These are phyloP conservation scores for Oryza officinalis DNA, from an alignment of 176 grass and related monocot genomes.

Conservation along the genomic window DNA sequence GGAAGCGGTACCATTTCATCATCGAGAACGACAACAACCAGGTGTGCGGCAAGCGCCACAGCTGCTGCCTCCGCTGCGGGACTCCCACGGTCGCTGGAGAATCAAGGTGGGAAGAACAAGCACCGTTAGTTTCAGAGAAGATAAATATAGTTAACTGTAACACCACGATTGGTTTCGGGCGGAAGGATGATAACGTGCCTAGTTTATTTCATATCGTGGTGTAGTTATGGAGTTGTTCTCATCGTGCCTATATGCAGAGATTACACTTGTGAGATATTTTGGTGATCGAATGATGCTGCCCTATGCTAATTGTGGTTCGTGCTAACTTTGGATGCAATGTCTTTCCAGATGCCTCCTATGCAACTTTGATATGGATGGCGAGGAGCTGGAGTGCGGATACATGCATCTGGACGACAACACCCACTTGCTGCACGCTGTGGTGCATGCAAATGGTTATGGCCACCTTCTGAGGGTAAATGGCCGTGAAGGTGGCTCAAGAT, in stretches of 20 bases:
- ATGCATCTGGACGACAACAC: slow-evolving; percentile 70
- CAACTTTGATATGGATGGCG: slow-evolving; percentile 66
- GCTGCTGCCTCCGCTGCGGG: slow-evolving; percentile 78
- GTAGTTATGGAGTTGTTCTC: neutral
- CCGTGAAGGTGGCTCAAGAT: slow-evolving; percentile 75
- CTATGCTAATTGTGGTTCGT: neutral
- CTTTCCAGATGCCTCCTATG: slow-evolving; percentile 74
- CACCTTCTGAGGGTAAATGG: slow-evolving; percentile 98
- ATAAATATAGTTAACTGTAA: neutral
- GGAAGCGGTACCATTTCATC: slow-evolving; percentile 97
- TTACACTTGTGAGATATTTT: neutral
- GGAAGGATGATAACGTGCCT: neutral
- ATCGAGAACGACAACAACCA: slow-evolving; percentile 78
- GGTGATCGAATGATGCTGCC: neutral
- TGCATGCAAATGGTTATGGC: slow-evolving; percentile 90
- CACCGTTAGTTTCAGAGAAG: slow-evolving; percentile 15
- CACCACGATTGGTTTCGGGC: neutral
- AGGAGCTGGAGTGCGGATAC: slow-evolving; percentile 58
- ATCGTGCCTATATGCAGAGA: neutral
- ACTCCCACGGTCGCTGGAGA: slow-evolving; percentile 58
- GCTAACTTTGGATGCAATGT: slow-evolving; percentile 29
- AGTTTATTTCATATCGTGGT: neutral
- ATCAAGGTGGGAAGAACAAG: slow-evolving; percentile 66
- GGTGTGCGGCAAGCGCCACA: slow-evolving; percentile 41
- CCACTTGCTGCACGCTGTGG: slow-evolving; percentile 89